A percentile compares a stretch with the other conserved stretches of the same genome.
These are phyloP conservation scores for Boletus pseudo-olivaceus DNA, from an alignment of 768 basidiomycete species.

Conservation along the genomic window DNA sequence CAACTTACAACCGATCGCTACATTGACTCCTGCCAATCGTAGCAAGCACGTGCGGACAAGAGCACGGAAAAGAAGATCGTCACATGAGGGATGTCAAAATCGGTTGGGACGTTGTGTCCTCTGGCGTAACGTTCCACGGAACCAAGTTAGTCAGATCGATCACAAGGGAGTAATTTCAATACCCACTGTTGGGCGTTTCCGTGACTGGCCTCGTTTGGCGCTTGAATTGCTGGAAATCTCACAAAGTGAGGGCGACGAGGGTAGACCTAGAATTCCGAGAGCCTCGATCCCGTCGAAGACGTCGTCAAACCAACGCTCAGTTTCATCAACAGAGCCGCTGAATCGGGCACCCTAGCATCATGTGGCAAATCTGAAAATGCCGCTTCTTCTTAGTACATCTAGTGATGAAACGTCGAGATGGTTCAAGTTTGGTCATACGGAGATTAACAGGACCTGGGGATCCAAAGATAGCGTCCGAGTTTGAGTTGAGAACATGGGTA, in stretches of 20 bases:
- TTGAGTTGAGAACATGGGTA: background rate
- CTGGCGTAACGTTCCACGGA: background rate
- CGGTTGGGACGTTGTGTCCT: background rate
- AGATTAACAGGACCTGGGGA: conserved; percentile 2
- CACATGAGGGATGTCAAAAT: conserved; percentile 1
- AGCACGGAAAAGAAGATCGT: too few relatives aligned
- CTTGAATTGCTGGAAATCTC: background rate
- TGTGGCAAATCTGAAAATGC: background rate
- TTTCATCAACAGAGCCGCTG: background rate
- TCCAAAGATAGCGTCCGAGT: background rate
- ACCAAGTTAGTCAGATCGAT: background rate
- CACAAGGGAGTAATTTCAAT: background rate
- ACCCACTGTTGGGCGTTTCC: background rate
- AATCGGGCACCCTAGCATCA: background rate
- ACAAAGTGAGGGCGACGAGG: background rate
- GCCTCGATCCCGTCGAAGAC: too few relatives aligned
- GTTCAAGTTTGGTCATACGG: too few relatives aligned
- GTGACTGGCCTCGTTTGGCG: too few relatives aligned
- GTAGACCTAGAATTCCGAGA: background rate
- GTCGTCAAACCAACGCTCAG: background rate
- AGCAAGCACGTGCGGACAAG: too few relatives aligned
- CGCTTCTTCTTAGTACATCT: background rate
- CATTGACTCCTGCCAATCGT: too few relatives aligned
- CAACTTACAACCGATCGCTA: too few relatives aligned
- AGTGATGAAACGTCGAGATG: background rate